phyloP scores from a whole-genome alignment of 2,329 filamentous ascomycete genomes.

The Venturia oleaginea region DNA sequence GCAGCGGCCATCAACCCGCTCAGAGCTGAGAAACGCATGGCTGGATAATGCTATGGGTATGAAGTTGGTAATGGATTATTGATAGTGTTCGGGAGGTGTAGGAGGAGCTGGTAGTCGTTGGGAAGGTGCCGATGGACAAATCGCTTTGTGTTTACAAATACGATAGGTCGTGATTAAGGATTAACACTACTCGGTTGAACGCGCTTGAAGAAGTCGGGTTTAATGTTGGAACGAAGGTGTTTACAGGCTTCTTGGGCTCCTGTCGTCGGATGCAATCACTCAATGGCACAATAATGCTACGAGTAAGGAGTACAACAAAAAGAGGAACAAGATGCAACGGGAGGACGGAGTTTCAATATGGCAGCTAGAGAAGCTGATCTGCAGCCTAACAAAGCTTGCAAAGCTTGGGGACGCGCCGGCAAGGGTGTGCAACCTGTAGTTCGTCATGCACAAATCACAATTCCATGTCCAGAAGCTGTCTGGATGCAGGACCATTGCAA shows the following conservation, averaged over 20 bases:
- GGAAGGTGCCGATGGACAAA: background rate
- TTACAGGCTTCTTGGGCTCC: background rate
- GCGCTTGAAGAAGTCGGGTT: background rate
- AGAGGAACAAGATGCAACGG: background rate
- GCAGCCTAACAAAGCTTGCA: background rate
- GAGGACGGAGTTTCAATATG: background rate
- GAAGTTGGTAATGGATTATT: background rate
- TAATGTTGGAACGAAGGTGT: background rate
- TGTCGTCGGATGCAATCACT: background rate
- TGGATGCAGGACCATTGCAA: background rate
- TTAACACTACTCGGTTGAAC: background rate
- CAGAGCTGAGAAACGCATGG: slow-evolving; percentile 8
- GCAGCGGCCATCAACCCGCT: background rate
- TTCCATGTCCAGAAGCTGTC: background rate
- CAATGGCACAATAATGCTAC: background rate
- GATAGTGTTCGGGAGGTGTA: background rate
- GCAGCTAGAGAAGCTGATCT: background rate
- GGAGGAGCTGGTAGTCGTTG: background rate
- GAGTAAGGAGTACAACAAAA: background rate
- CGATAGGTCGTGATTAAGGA: background rate
- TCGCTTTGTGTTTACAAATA: background rate
- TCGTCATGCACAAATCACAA: background rate
- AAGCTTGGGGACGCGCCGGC: background rate
- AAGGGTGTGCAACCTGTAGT: background rate
- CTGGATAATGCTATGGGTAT: background rate